Base-by-base conservation (phyloP, 2,329 filamentous ascomycete genomes). In the Tolypocladium paradoxum region DNA sequence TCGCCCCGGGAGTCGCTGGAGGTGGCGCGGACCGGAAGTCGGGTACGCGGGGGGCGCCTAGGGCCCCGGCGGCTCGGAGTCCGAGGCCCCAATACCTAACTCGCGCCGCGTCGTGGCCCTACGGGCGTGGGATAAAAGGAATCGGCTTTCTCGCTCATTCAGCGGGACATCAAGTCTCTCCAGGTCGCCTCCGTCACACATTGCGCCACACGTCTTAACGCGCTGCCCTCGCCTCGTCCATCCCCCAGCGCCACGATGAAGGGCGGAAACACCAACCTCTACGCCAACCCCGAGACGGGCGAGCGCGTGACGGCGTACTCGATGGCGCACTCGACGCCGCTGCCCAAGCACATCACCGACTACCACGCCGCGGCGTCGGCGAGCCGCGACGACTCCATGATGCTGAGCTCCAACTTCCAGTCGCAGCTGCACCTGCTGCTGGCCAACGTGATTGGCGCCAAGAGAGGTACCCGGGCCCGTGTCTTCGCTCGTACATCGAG, bases 281-380 rank as follows among this genome's bases (percentile, higher is more conserved):
- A 75, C 59, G 65, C 70, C 34, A 75, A 71, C 51, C 65, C 68
- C 29, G 59, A 69, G 52, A 67, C 76, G 50, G 69, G 68, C 50
- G 58, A 62, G 49, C 68, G 65, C 20, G 75, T 77, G 55, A 67
- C 68, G 16, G 63, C 68, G 14, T 77, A 78, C 60, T 66, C 75
- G 20, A 65, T 68, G 36, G 55, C 62, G 33, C 70, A 74, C 60
- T 76, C 74, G 18, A 68, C 68, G 22, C 56, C 64, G 14, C 61
- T 78, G 38, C 74, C 75, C 4, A 63, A 67, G 53, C 61, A 71
- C 54, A 70, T 77, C 52, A 63, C 64, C 40, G 65, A 69, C 33
- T 75, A 74, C 55, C 73, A 78, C 55, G 68, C 68, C 34, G 33
- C 55, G 57, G 53, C 60, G 47, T 61, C 58, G 46, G 50, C 51